phyloP scores from a whole-genome alignment of 495 filamentous ascomycete species.

The Ramalina intermedia region DNA sequence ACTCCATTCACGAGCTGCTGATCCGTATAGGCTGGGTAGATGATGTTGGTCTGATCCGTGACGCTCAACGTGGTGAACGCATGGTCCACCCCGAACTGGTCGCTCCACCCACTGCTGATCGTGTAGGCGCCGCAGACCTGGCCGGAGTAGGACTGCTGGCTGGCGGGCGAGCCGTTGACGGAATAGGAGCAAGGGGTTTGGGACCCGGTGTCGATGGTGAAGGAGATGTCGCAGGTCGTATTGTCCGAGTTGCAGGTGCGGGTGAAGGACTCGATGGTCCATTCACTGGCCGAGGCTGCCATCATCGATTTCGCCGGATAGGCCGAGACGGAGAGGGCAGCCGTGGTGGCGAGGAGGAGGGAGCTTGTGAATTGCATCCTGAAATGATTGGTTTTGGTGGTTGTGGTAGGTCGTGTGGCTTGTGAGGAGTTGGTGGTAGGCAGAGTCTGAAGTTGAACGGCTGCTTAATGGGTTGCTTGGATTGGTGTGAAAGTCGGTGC shows the following conservation, averaged over 20 bases:
- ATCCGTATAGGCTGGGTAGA: conserved; percentile 37
- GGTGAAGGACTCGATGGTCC: conserved; percentile 33
- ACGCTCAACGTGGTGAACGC: conserved; percentile 41
- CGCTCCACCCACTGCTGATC: conserved; percentile 40
- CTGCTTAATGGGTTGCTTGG: not conserved
- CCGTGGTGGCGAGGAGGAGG: conserved; percentile 24
- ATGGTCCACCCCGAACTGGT: conserved; percentile 34
- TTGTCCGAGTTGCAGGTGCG: conserved; percentile 33
- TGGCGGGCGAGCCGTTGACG: conserved; percentile 27
- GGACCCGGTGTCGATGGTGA: conserved; percentile 27
- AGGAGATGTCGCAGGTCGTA: conserved; percentile 33
- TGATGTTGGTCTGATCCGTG: conserved; percentile 29
- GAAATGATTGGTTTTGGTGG: not conserved
- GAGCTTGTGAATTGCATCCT: conserved; percentile 33
- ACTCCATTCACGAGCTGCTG: conserved; percentile 28
- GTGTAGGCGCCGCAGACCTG: conserved; percentile 33
- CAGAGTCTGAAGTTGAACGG: not conserved
- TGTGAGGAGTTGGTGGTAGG: not conserved
- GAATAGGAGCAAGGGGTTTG: conserved; percentile 25
- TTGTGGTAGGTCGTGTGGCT: not conserved
- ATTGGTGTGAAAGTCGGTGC: not conserved
- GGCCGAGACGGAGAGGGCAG: conserved; percentile 26
- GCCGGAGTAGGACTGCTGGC: conserved; percentile 24
- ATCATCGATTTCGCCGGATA: conserved; percentile 25
- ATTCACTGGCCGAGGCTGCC: conserved; percentile 26